These are phyloP conservation scores for Euclidium syriacum DNA, from an alignment of 345 rosid genomes.

Conservation along the genomic window DNA sequence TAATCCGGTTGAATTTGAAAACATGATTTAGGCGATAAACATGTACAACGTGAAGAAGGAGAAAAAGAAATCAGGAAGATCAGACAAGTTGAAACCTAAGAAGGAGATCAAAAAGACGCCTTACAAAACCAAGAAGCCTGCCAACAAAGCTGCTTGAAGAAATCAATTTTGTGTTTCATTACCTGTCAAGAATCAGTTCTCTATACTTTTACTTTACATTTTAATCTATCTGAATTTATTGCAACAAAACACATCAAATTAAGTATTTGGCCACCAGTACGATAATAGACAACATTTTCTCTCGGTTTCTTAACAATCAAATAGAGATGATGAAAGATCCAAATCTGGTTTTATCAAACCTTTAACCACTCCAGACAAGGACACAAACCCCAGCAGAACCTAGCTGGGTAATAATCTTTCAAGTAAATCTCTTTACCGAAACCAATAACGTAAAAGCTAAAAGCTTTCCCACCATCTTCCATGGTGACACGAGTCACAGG, in stretches of 20 bases:
- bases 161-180: neutral
- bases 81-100: slow-evolving; percentile 31
- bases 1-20: neutral
- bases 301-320: neutral
- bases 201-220: neutral
- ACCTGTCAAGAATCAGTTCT: neutral
- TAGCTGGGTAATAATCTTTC: slow-evolving; percentile 84
- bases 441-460: slow-evolving; percentile 89
- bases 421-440: slow-evolving; percentile 75
- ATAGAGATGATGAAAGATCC: neutral
- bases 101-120: slow-evolving; percentile 28
- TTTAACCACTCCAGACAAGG: slow-evolving; percentile 93
- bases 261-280: neutral
- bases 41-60: slow-evolving; percentile 82
- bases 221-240: neutral
- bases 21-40: slow-evolving; percentile 55
- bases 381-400: slow-evolving; percentile 94
- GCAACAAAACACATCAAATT: neutral
- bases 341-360: slow-evolving; percentile 26
- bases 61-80: slow-evolving; percentile 37
- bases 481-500: slow-evolving; percentile 89
- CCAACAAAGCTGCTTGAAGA: slow-evolving; percentile 21
- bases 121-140: too few species aligned
- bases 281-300: too few species aligned
- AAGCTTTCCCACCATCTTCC: slow-evolving; percentile 61